Percentiles rank a stretch among this genome's conserved stretches.
These are phyloP conservation scores for Escallonia rubra DNA, from an alignment of 129 eudicot species.

Conservation along the genomic window DNA sequence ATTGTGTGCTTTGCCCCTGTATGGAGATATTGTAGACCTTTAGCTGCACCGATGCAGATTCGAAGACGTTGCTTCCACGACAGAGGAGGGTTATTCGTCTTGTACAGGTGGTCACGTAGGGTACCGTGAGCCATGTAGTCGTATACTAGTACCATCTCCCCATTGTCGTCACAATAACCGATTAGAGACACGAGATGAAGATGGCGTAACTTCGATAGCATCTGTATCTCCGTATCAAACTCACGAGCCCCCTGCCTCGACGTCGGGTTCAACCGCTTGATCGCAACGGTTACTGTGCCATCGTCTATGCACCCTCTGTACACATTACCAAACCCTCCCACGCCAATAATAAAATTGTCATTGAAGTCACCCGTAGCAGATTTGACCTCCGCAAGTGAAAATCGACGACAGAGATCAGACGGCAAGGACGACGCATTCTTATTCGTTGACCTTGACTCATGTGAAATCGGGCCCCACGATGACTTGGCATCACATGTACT, in stretches of 20 bases:
- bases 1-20: slow-evolving; percentile 27
- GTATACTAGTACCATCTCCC: slow-evolving; percentile 39
- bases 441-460: slow-evolving; percentile 16
- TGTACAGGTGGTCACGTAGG: slow-evolving; percentile 32
- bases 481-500: slow-evolving; percentile 10
- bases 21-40: slow-evolving; percentile 42
- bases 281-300: slow-evolving; percentile 24
- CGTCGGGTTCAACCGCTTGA: slow-evolving; percentile 30
- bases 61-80: slow-evolving; percentile 40
- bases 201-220: slow-evolving; percentile 37
- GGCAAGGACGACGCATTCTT: slow-evolving; percentile 18
- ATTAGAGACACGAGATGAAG: slow-evolving; percentile 39
- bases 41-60: slow-evolving; percentile 49
- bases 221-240: slow-evolving; percentile 31
- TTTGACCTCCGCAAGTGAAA: slow-evolving; percentile 26
- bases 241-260: slow-evolving; percentile 36
- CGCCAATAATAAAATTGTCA: slow-evolving; percentile 20
- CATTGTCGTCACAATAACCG: slow-evolving; percentile 36
- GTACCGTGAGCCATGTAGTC: slow-evolving; percentile 46
- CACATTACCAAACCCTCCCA: slow-evolving; percentile 41
- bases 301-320: slow-evolving; percentile 33
- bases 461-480: slow-evolving; percentile 13
- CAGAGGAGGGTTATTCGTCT: slow-evolving; percentile 23
- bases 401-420: slow-evolving; percentile 30
- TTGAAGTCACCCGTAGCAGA: slow-evolving; percentile 26